Conservation (phyloP, 176 grass and related monocot genomes). For the Secale cereale region DNA sequence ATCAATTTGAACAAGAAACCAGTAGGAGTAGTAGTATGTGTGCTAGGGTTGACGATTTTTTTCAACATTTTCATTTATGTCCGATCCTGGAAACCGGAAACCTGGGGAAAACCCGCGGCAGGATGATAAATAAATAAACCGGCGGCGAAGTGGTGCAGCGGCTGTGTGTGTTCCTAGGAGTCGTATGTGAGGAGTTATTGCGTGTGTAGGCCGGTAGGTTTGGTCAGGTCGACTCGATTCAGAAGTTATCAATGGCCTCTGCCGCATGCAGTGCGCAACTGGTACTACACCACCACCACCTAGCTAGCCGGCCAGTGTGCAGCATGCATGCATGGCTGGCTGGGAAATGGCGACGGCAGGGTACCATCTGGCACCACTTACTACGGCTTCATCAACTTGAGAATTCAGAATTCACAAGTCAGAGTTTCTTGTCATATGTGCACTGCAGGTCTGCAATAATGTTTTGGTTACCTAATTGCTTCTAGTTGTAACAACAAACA, state of each 20-base stretch:
- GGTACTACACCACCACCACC: not conserved
- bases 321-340: not conserved
- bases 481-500: too few species aligned
- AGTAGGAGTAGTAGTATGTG: too few species aligned
- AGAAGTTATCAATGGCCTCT: not conserved
- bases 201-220: not conserved
- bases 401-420: too few species aligned
- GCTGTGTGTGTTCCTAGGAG: not conserved
- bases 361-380: too few species aligned
- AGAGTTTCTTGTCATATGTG: too few species aligned
- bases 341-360: not conserved
- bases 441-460: too few species aligned
- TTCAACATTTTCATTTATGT: not conserved
- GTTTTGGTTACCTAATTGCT: too few species aligned
- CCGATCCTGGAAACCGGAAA: not conserved
- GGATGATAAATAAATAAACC: not conserved
- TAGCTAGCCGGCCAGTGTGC: not conserved
- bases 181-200: conserved; percentile 18
- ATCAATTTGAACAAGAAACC: too few species aligned
- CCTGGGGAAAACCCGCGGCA: not conserved
- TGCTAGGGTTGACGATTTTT: not conserved
- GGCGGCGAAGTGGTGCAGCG: not conserved
- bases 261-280: not conserved
- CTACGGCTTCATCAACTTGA: too few species aligned
- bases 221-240: not conserved